Evolutionary conservation across 163 green algal species (phyloP).

Genomic region (Trebouxiophyceae sp.): DNA sequence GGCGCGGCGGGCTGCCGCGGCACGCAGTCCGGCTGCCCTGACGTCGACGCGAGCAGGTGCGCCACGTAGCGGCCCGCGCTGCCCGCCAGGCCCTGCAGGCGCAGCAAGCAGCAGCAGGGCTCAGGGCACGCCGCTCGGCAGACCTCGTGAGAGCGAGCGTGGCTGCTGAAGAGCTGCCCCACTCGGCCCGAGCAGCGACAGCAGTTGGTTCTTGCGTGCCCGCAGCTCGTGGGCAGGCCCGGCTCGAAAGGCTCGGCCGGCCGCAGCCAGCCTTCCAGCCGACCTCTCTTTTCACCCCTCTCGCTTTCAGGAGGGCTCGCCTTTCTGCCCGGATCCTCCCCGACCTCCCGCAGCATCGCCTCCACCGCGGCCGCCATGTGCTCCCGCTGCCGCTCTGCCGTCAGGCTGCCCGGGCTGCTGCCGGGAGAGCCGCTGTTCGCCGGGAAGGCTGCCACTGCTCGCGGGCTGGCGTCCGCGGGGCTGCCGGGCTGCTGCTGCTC

Average conservation of each 20-base stretch:
- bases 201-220: background rate
- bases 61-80: constrained; percentile 47
- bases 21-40: background rate
- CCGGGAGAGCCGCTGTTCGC: too few relatives aligned
- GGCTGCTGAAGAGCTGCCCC: too few relatives aligned
- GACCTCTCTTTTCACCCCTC: too few relatives aligned
- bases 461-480: too few relatives aligned
- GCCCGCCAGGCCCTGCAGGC: constrained; percentile 30
- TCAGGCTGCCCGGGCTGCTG: too few relatives aligned
- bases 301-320: background rate
- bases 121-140: too few relatives aligned
- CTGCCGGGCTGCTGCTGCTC: too few relatives aligned
- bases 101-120: too few relatives aligned
- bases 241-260: background rate
- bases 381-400: constrained; percentile 8
- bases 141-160: too few relatives aligned
- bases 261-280: too few relatives aligned
- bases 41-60: constrained; percentile 50
- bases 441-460: too few relatives aligned
- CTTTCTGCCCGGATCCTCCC: constrained; percentile 29
- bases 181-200: too few relatives aligned
- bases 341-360: constrained; percentile 38
- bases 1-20: background rate
- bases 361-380: constrained; percentile 43
- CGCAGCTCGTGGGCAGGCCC: background rate